A percentile compares a stretch with the other conserved stretches of the same genome.
Evolutionary conservation across 495 filamentous ascomycete genomes (phyloP).

Genomic region (Penicillium canescens): DNA sequence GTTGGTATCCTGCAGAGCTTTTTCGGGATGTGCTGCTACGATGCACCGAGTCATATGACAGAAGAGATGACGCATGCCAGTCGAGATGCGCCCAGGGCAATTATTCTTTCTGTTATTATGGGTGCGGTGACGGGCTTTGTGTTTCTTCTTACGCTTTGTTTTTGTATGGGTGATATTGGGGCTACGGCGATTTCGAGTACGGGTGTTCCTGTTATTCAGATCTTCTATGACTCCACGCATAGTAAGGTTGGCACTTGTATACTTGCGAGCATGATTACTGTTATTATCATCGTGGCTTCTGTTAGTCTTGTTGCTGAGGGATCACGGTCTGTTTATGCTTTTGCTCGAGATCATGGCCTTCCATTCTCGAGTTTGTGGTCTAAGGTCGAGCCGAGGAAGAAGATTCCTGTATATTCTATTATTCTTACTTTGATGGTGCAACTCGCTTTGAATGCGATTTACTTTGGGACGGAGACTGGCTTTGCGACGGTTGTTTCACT

Average conservation of each 20-base stretch:
- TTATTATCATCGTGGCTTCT: constrained; percentile 42
- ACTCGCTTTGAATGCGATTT: constrained; percentile 53
- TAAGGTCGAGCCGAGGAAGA: constrained; percentile 36
- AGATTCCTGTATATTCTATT: constrained; percentile 48
- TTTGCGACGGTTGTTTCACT: constrained; percentile 58
- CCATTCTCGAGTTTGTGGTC: constrained; percentile 45
- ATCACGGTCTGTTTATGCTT: constrained; percentile 47
- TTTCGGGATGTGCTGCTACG: constrained; percentile 54
- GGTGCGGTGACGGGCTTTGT: constrained; percentile 52
- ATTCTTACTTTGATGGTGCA: constrained; percentile 44
- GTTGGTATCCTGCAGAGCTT: constrained; percentile 51
- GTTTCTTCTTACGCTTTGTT: constrained; percentile 50
- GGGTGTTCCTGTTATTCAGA: constrained; percentile 48
- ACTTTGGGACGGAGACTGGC: constrained; percentile 54
- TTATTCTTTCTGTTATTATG: constrained; percentile 33
- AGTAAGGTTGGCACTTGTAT: constrained; percentile 44
- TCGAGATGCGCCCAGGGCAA: constrained; percentile 23
- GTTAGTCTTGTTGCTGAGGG: constrained; percentile 47
- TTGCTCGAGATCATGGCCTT: constrained; percentile 50
- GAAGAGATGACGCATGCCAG: constrained; percentile 25
- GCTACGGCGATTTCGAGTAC: constrained; percentile 40
- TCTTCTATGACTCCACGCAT: constrained; percentile 50
- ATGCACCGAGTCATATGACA: constrained; percentile 40
- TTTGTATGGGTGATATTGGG: constrained; percentile 51
- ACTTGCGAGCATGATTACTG: constrained; percentile 41